Conservation (phyloP, 495 filamentous ascomycete genomes). For the Delitschia confertaspora region DNA sequence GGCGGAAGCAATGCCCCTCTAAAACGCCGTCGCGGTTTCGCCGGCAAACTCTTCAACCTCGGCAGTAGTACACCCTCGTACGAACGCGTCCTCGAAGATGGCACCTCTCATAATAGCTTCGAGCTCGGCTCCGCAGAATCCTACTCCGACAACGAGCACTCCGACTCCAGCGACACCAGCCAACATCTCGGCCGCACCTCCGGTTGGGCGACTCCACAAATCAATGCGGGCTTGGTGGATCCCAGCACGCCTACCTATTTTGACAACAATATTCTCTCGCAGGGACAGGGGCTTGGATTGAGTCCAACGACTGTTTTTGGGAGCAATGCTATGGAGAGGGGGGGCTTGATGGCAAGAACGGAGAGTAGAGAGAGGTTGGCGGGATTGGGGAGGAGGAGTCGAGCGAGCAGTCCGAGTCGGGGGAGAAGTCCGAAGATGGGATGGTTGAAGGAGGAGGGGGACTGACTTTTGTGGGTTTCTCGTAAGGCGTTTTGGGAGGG, state of each 20-base stretch:
- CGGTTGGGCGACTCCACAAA: constrained; percentile 55
- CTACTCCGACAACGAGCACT: constrained; percentile 28
- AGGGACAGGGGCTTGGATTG: constrained; percentile 26
- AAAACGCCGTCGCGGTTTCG: constrained; percentile 35
- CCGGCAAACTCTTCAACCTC: constrained; percentile 49
- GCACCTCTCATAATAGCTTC: constrained; percentile 44
- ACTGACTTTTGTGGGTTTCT: neutral
- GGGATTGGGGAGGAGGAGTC: constrained; percentile 47
- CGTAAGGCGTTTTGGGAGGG: neutral
- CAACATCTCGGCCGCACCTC: constrained; percentile 48
- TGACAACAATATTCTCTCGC: constrained; percentile 23
- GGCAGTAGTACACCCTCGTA: constrained; percentile 46
- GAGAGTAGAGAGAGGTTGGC: constrained; percentile 69
- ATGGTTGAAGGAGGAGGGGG: constrained; percentile 5
- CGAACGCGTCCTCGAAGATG: constrained; percentile 80
- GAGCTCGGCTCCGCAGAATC: constrained; percentile 40
- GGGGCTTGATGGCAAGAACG: constrained; percentile 64
- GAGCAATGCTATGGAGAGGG: constrained; percentile 55
- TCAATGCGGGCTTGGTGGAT: constrained; percentile 50
- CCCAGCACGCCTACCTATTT: constrained; percentile 46
- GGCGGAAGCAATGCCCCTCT: constrained; percentile 37
- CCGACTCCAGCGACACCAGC: constrained; percentile 46
- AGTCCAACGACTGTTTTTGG: constrained; percentile 11
- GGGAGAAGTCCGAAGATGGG: constrained; percentile 55
- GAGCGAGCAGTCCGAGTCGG: constrained; percentile 56